Base-by-base conservation (phyloP, 495 filamentous ascomycete genomes). In the Penicillium subrubescens region DNA sequence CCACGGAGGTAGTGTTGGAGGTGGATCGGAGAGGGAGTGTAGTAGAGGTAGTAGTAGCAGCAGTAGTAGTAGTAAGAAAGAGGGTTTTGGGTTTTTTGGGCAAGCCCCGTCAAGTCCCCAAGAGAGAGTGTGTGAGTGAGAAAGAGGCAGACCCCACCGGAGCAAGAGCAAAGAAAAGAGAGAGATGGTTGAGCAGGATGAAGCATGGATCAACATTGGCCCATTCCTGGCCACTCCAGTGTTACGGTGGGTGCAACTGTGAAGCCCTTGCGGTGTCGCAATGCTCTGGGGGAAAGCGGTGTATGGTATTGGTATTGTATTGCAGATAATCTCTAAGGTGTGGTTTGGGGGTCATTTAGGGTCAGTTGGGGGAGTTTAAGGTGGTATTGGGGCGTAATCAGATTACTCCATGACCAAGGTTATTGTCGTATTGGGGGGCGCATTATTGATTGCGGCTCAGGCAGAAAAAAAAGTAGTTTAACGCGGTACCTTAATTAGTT, bases 141-240 rank as follows among this genome's bases (percentile, higher is more conserved):
- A 59, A 59, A 61, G 52, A 67, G 35, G 48, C 27, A 50, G 63
- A 62, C 59, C 62, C 61, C 66, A 64, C 57, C 41, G 21, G 31
- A 64, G 48, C 23, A 56, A 58, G 61, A 59, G 37, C 48, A 43
- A 25, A n/a, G 37, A 21, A 57, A 54, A 65, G 51, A 57, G 27
- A 8, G 41, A 35, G 56, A 51, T 48, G 25, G 48, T 39, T 25
- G 56, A 57, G 53, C 5, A 23, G 59, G 55, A 33, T 35, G 35
- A 74, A 73, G 71, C 73, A 75, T 75, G 77, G 74, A 75, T 75
- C 74, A 79, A 77, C 75, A 73, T 71, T 75, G 74, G 68, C 67
- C 67, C 77, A 77, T 77, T 77, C 74, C 63, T 71, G 60, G 61
- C 58, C 54, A 56, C 35, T 21, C 48, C 31, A 67, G 71, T 73